phyloP scores from a whole-genome alignment of 179 eudicot species.

The Beta lomatogona region DNA sequence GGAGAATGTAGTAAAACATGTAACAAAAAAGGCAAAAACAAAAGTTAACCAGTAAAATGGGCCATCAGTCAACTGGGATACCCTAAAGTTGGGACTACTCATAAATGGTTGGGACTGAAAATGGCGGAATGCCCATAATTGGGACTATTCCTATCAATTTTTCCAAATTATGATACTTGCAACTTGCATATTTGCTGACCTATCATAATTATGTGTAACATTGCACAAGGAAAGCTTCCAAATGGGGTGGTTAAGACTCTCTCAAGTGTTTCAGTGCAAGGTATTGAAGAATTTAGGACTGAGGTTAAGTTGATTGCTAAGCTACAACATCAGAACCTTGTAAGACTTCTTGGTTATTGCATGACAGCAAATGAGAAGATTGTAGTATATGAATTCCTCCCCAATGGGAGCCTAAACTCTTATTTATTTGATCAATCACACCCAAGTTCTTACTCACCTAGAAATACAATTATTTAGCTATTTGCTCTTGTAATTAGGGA shows the following conservation, averaged over 20 bases:
- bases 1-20: too few species aligned
- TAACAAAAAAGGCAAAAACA: too few species aligned
- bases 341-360: conserved; percentile 29
- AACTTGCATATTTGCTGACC: neutral
- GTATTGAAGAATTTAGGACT: conserved; percentile 32
- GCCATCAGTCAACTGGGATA: too few species aligned
- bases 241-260: conserved; percentile 33
- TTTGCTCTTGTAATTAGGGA: neutral
- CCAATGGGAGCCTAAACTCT: conserved; percentile 33
- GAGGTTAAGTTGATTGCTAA: conserved; percentile 36
- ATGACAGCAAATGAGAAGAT: conserved; percentile 31
- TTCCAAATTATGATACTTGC: too few species aligned
- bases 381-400: conserved; percentile 31
- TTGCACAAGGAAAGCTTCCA: conserved; percentile 28
- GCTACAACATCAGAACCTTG: conserved; percentile 39
- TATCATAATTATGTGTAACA: neutral
- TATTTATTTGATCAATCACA: conserved; percentile 30
- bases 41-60: too few species aligned
- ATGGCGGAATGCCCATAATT: neutral
- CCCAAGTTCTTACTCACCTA: neutral
- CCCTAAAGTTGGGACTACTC: too few species aligned
- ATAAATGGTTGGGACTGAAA: too few species aligned
- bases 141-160: too few species aligned
- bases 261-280: conserved; percentile 30
- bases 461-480: neutral